Conservation (phyloP, 1,284 basidiomycete genomes). For the Cutaneotrichosporon daszewskae region DNA sequence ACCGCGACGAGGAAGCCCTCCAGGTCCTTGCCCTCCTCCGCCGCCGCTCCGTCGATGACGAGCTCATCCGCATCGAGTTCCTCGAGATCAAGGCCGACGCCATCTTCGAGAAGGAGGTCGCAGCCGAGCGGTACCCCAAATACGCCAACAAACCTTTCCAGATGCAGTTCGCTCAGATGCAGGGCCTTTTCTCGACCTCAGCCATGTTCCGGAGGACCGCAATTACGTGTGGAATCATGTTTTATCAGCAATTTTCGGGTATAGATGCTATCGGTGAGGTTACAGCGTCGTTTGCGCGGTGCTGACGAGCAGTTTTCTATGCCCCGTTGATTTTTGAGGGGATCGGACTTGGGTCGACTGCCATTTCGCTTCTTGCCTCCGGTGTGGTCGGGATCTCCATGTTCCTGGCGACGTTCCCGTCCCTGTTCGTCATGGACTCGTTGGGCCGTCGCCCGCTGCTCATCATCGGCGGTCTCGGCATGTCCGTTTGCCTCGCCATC, state of each 20-base stretch:
- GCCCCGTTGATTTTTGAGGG: conserved; percentile 20
- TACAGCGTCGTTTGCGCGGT: too few species aligned
- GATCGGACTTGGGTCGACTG: conserved; percentile 28
- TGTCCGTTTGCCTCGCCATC: conserved; percentile 21
- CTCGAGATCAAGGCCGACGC: conserved; percentile 71
- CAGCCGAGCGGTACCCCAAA: conserved; percentile 15
- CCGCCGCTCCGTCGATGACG: conserved; percentile 54
- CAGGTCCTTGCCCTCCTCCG: conserved; percentile 59
- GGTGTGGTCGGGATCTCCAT: conserved; percentile 41
- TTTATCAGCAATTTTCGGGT: conserved; percentile 41
- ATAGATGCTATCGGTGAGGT: conserved; percentile 22
- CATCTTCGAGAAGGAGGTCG: conserved; percentile 49
- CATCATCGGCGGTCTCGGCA: conserved; percentile 22
- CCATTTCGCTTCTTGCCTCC: conserved; percentile 38
- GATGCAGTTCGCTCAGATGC: conserved; percentile 16
- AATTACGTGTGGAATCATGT: conserved; percentile 44
- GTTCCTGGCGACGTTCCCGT: conserved; percentile 34
- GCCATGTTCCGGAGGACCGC: conserved; percentile 32
- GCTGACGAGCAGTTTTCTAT: conserved; percentile 11
- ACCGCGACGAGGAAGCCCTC: conserved; percentile 64
- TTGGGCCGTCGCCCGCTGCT: conserved; percentile 25
- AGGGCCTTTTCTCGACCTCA: conserved; percentile 16
- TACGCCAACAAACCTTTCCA: conserved; percentile 7
- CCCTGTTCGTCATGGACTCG: conserved; percentile 29
- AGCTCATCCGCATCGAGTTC: conserved; percentile 67